Evolutionary conservation across 768 basidiomycete genomes (phyloP).

Genomic region (Psilocybe cubensis): DNA sequence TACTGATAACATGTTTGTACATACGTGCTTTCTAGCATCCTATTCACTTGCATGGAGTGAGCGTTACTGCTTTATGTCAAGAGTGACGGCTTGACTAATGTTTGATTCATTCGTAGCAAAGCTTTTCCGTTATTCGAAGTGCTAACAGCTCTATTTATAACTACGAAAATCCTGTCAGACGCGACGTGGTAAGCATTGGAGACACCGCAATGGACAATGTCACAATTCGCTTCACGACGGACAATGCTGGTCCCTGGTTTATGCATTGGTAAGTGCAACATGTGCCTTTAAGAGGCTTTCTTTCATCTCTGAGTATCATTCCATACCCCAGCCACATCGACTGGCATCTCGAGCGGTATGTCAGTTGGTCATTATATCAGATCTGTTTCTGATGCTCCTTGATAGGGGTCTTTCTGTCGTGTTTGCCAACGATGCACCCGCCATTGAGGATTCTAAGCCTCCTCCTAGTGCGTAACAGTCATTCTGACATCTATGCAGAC

Average conservation of each 20-base stretch:
- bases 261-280: constrained; percentile 2
- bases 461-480: not conserved
- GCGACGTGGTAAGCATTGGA: constrained; percentile 40
- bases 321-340: constrained; percentile 16
- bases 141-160: constrained; percentile 34
- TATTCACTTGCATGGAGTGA: constrained; percentile 5
- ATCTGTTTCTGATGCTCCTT: not conserved
- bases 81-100: not conserved
- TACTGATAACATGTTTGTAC: not conserved
- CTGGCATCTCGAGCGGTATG: constrained; percentile 13
- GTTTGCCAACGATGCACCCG: constrained; percentile 36
- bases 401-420: constrained; percentile 38
- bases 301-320: not conserved
- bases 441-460: constrained; percentile 23
- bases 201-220: constrained; percentile 34
- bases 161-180: constrained; percentile 24
- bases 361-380: not conserved
- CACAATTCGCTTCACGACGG: constrained; percentile 49
- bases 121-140: constrained; percentile 41
- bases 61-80: not conserved
- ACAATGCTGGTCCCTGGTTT: constrained; percentile 14
- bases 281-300: not conserved
- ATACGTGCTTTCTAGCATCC: constrained; percentile 1
- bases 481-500: not conserved
- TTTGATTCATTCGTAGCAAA: constrained; percentile 5